A percentile compares a stretch with the other conserved stretches of the same genome.
phyloP scores from a whole-genome alignment of 805 yeast species.

The Yarrowia deformans region DNA sequence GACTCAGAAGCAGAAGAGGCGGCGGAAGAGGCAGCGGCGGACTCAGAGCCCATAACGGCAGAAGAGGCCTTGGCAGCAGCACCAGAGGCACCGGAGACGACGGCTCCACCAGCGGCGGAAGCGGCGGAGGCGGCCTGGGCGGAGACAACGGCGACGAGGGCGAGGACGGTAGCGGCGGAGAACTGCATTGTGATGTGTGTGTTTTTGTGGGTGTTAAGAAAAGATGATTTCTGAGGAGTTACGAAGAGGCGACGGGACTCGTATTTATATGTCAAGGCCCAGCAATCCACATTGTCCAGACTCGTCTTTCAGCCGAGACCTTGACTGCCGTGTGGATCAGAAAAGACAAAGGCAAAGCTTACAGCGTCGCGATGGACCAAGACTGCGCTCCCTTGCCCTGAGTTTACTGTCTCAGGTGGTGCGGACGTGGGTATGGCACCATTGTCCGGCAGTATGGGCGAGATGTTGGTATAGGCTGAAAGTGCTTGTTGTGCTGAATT shows the following conservation, averaged over 20 bases:
- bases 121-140: constrained; percentile 35
- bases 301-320: constrained; percentile 7
- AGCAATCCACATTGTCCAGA: constrained; percentile 12
- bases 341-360: constrained; percentile 32
- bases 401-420: constrained; percentile 22
- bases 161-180: constrained; percentile 34
- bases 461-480: neutral
- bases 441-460: neutral
- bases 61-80: constrained; percentile 39
- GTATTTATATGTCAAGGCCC: constrained; percentile 30
- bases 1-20: constrained; percentile 32
- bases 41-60: constrained; percentile 38
- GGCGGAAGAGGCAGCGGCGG: constrained; percentile 36
- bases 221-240: neutral
- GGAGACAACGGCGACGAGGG: constrained; percentile 34
- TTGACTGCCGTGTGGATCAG: constrained; percentile 23
- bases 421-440: constrained; percentile 9
- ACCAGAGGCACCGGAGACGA: constrained; percentile 39
- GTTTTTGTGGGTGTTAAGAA: constrained; percentile 22
- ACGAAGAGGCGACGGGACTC: constrained; percentile 2
- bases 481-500: neutral
- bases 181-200: constrained; percentile 35
- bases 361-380: constrained; percentile 31
- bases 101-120: constrained; percentile 32
- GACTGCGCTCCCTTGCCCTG: constrained; percentile 19